Evolutionary conservation across 2,329 filamentous ascomycete species (phyloP).

Genomic region (Rhexocercosporidium sp.): DNA sequence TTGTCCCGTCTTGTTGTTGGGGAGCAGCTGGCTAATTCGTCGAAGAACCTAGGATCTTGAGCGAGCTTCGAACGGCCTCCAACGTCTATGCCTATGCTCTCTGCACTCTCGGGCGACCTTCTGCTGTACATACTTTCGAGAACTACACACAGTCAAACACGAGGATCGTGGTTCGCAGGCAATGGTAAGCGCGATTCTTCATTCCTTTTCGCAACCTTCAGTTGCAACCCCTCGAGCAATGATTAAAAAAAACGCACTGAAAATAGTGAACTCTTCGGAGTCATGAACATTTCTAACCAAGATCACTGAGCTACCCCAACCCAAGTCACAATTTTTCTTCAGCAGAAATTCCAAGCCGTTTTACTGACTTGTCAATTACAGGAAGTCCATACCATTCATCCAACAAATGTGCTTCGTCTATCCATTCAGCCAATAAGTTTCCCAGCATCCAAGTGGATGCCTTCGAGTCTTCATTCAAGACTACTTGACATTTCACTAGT

Average conservation of each 20-base stretch:
- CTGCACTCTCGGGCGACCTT: too few relatives aligned
- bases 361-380: conserved; percentile 20
- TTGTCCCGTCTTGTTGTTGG: background rate
- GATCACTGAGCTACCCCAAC: conserved; percentile 42
- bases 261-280: conserved; percentile 44
- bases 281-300: conserved; percentile 45
- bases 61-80: too few relatives aligned
- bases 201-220: background rate
- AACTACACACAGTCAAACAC: background rate
- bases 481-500: background rate
- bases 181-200: conserved; percentile 27
- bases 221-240: conserved; percentile 29
- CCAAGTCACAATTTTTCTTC: conserved; percentile 1
- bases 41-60: conserved; percentile 9
- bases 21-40: conserved; percentile 8
- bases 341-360: background rate
- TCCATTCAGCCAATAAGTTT: background rate
- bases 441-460: background rate
- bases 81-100: too few relatives aligned
- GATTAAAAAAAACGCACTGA: conserved; percentile 47
- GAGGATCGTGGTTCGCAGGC: too few relatives aligned
- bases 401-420: background rate
- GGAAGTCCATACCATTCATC: conserved; percentile 10
- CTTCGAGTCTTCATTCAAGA: too few relatives aligned
- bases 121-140: background rate